These are phyloP conservation scores for Acacia melanoxylon DNA, from an alignment of 306 rosid genomes.

Conservation along the genomic window DNA sequence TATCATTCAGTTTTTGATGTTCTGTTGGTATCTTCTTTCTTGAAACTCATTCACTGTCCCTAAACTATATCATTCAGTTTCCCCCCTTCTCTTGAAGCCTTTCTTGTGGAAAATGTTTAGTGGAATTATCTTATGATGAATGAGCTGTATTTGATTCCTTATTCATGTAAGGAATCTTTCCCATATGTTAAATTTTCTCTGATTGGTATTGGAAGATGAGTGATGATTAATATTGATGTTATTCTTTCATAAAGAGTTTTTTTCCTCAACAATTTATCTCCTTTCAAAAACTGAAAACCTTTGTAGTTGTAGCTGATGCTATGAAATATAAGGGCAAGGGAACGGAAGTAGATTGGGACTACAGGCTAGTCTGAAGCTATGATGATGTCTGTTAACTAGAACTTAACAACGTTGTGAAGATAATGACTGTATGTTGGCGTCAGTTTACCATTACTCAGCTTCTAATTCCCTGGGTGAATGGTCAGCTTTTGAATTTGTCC, in stretches of 20 bases:
- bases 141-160: conserved; percentile 3
- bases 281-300: conserved; percentile 9
- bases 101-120: conserved; percentile 26
- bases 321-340: conserved; percentile 5
- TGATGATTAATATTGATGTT: conserved; percentile 8
- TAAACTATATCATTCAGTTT: too few species aligned
- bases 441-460: too few species aligned
- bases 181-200: not conserved
- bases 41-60: conserved; percentile 1
- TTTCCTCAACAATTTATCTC: not conserved
- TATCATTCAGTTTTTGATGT: conserved; percentile 51
- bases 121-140: conserved; percentile 25
- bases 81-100: conserved; percentile 34
- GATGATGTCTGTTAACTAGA: conserved; percentile 12
- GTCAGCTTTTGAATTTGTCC: conserved; percentile 15
- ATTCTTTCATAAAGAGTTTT: not conserved
- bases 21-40: conserved; percentile 42
- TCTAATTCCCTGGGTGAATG: not conserved
- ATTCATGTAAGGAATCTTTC: not conserved
- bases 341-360: conserved; percentile 14
- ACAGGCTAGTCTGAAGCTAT: conserved; percentile 6
- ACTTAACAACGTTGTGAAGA: conserved; percentile 9
- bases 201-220: conserved; percentile 10
- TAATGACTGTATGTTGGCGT: not conserved
- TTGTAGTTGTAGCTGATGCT: conserved; percentile 22